phyloP scores from a whole-genome alignment of 2,329 filamentous ascomycete species.

The Sporothrix globosa region DNA sequence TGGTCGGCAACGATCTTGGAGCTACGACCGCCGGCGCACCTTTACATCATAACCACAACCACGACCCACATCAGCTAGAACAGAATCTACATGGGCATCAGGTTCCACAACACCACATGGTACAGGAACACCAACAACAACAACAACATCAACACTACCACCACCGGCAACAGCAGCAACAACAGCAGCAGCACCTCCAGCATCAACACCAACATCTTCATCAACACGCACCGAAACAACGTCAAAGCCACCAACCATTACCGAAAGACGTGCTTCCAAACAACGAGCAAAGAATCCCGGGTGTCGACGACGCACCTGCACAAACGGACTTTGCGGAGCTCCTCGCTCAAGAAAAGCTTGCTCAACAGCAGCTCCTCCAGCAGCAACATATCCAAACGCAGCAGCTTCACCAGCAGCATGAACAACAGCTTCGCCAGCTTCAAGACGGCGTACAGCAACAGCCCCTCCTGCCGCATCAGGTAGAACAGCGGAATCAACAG shows the following conservation, averaged over 20 bases:
- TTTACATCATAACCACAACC: neutral
- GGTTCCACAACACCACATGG: neutral
- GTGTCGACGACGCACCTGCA: neutral
- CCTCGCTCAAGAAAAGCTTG: neutral
- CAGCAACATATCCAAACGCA: conserved; percentile 24
- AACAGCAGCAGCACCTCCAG: conserved; percentile 14
- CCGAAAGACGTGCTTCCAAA: neutral
- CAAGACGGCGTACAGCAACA: conserved; percentile 23
- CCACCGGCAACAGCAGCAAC: conserved; percentile 28
- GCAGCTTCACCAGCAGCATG: conserved; percentile 11
- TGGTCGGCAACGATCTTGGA: neutral
- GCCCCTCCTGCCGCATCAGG: neutral
- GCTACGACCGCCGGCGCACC: neutral
- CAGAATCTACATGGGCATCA: conserved; percentile 7
- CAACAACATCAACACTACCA: conserved; percentile 11
- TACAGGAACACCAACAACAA: neutral
- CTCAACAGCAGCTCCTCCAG: neutral
- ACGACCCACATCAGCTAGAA: neutral
- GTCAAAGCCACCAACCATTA: neutral
- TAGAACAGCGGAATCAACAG: neutral
- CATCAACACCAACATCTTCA: conserved; percentile 30
- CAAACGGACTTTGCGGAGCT: neutral
- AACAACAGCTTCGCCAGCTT: conserved; percentile 27
- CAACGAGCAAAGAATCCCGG: neutral
- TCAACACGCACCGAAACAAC: conserved; percentile 28